These are phyloP conservation scores for Incumbomyces lentus DNA, from an alignment of 2,329 filamentous ascomycete species.

Conservation along the genomic window DNA sequence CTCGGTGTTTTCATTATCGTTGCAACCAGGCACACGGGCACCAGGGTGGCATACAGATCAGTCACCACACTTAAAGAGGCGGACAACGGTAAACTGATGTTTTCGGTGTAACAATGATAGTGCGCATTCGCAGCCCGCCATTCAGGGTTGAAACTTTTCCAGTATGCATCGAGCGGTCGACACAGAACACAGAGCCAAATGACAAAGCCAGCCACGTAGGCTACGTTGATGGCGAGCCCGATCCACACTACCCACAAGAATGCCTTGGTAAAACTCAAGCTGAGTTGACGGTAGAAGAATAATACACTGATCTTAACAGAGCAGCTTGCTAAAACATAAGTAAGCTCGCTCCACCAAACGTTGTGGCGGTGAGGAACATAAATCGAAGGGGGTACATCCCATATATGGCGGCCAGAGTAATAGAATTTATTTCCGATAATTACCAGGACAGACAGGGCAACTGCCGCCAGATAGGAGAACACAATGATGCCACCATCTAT, in stretches of 20 bases:
- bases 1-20: constrained; percentile 12
- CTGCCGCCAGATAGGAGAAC: constrained; percentile 10
- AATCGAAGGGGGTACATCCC: constrained; percentile 15
- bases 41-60: constrained; percentile 18
- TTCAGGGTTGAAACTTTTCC: constrained; percentile 14
- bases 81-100: constrained; percentile 12
- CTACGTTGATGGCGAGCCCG: constrained; percentile 19
- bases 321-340: constrained; percentile 10
- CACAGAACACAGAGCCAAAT: constrained; percentile 15
- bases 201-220: constrained; percentile 14
- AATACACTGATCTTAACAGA: constrained; percentile 19
- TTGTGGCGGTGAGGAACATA: constrained; percentile 13
- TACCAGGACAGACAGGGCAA: constrained; percentile 14
- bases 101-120: constrained; percentile 13
- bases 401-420: constrained; percentile 17
- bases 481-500: constrained; percentile 17
- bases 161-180: constrained; percentile 17
- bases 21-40: constrained; percentile 16
- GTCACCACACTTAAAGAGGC: constrained; percentile 15
- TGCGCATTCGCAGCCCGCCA: constrained; percentile 12
- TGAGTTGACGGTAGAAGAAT: constrained; percentile 20
- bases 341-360: constrained; percentile 17
- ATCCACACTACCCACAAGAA: constrained; percentile 19
- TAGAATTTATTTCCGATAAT: constrained; percentile 17
- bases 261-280: constrained; percentile 13